These are phyloP conservation scores for Eucalyptus sp. DNA, from an alignment of 345 rosid species.

Conservation along the genomic window DNA sequence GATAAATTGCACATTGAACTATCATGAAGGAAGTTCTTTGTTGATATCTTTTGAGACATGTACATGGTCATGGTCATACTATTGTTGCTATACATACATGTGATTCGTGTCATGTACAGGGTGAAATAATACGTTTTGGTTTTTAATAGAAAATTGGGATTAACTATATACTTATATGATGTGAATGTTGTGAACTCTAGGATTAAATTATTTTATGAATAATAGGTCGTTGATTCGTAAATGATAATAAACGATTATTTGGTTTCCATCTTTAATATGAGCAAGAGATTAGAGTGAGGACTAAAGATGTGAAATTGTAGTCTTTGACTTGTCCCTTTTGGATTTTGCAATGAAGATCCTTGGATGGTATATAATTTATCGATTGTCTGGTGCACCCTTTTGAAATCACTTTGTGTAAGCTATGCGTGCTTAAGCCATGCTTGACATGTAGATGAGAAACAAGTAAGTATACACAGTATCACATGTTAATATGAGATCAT, in stretches of 20 bases:
- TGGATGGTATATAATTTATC: background rate
- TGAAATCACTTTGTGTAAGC: too few species aligned
- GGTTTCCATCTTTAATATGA: background rate
- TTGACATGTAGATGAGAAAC: background rate
- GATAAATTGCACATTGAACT: background rate
- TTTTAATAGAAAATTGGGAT: too few species aligned
- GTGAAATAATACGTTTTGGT: background rate
- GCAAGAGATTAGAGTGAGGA: background rate
- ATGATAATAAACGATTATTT: background rate
- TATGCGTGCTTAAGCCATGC: background rate
- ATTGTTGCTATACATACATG: background rate
- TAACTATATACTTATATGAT: background rate
- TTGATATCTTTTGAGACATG: background rate
- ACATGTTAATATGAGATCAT: background rate
- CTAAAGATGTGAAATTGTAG: background rate
- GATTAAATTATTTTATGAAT: background rate
- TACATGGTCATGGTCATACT: background rate
- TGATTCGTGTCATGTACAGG: too few species aligned
- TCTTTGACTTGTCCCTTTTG: background rate
- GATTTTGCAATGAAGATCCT: background rate
- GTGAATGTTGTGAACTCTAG: background rate
- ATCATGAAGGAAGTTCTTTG: background rate
- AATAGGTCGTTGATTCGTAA: background rate
- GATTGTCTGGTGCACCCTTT: accelerated
- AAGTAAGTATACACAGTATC: background rate